Base-by-base conservation (phyloP, 805 yeast genomes). In the Ogataea haglerorum region DNA sequence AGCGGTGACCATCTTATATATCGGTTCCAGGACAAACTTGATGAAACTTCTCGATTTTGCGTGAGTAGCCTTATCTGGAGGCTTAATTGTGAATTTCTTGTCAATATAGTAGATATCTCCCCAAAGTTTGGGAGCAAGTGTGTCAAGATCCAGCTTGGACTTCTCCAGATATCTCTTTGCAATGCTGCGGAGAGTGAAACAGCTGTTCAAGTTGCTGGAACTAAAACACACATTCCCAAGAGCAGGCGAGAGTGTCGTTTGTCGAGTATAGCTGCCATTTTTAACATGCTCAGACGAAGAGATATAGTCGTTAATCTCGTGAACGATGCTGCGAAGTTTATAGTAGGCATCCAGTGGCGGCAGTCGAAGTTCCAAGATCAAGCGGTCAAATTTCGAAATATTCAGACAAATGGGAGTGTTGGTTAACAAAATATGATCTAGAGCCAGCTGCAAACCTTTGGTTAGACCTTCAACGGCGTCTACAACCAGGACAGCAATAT, bases 381-480 rank as follows among this genome's bases (percentile, higher is more conserved):
- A 65, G 45, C 97, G 64, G 58, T 93, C 99, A 7, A 95, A 51
- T 60, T 95, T 93, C 61, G 86, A 90, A 5, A 93, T 46, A 5
- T 86, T 76, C 15, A 90, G 60, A 4, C 72, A 63, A 13, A 91
- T 59, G 0, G 80, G 74, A 2, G 80, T 53, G 23, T 76, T 68
- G 12, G 70, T 67, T 26, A 61, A 56, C 4, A 84, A 50, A 0
- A 82, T 77, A 47, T 74, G 73, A 27, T 73, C 68, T 2, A 89
- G 64, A 0, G 79, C 61, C 10, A 65, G 48, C 48, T 72, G 79
- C 7, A 82, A 69, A 3, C 76, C 68, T n/a, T 72, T 64, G 0
- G 84, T 75, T 4, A 88, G 57, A 0, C 98, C 97, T 58, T 91
- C 96, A 1, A 88, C 81, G 1, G 73, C 81, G 58, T 93, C 99